Evolutionary conservation across 2,329 filamentous ascomycete genomes (phyloP), one percentile per base, ranked within the genome.

Genomic region (Penicillium sp.): DNA sequence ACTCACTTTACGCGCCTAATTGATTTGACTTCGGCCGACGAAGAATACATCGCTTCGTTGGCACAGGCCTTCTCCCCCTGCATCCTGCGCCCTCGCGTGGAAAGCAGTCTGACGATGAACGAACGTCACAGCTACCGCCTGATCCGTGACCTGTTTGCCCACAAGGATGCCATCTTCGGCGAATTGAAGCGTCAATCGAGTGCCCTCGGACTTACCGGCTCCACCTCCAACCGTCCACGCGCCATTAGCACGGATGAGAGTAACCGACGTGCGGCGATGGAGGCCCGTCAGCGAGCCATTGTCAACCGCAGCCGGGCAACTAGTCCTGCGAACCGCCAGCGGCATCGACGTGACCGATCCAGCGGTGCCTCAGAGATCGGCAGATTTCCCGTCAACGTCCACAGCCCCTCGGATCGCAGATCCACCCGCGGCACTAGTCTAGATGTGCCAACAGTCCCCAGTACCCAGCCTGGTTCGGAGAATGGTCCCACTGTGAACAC

Each of bases 1-100:
- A 97, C 95, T 58, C 93, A 99, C 73, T 97, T 99, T 69, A 96
- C 92, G 33, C 88, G 93, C 53, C 78, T 99, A 52, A 95, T 99
- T 65, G 93, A 99, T 69, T 79, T 99, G 55, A 99, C 93, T 2
- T 97, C 92, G 12, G 93, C 93, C 28, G 92, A 95, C 60, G 93
- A 99, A 66, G 75, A 83, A 36, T 99, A 95, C 66, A 75, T 95
- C 49, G 68, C 84, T 11, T 76, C 84, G 31, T 80, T 99, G 33
- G 88, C 90, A 2, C 83, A 83, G 22, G 75, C 78, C 5, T 77
- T 99, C 37, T 87, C 90, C 1, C 87, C 90, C 4, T 96, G 90
- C 68, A 83, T 99, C 57, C 79, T 99, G 38, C 85, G 93, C 22
- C 93, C 93, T 7, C 87, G 89, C 56, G 80, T 82, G 12, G 90